These are phyloP conservation scores for Geotrichum europaeum DNA, from an alignment of 1,139 yeast genomes.

Conservation along the genomic window DNA sequence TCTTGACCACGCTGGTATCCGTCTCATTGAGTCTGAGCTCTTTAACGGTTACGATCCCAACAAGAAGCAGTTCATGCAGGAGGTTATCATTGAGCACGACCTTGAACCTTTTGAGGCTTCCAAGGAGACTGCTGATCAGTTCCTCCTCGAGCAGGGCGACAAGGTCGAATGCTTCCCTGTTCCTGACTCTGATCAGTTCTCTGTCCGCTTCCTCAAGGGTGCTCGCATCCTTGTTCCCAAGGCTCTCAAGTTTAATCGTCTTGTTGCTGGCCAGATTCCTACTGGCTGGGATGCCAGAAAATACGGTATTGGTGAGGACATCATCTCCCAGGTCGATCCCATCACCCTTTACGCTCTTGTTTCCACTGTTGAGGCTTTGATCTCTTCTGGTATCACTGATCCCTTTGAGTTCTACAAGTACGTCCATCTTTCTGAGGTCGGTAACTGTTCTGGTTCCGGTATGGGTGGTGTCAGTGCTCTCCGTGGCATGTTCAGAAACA, in stretches of 20 bases:
- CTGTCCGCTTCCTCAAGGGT: slow-evolving; percentile 86
- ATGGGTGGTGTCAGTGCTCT: slow-evolving; percentile 98
- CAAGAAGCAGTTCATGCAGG: slow-evolving; percentile 88
- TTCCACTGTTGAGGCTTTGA: slow-evolving; percentile 88
- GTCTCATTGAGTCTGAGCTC: slow-evolving; percentile 92
- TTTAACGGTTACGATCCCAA: slow-evolving; percentile 92
- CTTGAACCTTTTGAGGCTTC: slow-evolving; percentile 93
- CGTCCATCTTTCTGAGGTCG: slow-evolving; percentile 96
- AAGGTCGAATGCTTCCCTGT: slow-evolving; percentile 88
- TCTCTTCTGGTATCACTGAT: slow-evolving; percentile 91
- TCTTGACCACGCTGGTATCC: slow-evolving; percentile 90
- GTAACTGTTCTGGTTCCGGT: slow-evolving; percentile 99
- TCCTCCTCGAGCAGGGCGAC: slow-evolving; percentile 89
- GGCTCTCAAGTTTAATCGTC: slow-evolving; percentile 90
- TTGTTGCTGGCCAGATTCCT: slow-evolving; percentile 98
- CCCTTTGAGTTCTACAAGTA: slow-evolving; percentile 98
- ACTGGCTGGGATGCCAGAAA: slow-evolving; percentile 96
- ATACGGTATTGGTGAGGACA: slow-evolving; percentile 93
- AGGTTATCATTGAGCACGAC: slow-evolving; percentile 92
- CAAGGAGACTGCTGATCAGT: slow-evolving; percentile 91
- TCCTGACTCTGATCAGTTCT: slow-evolving; percentile 84
- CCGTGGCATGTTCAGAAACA: slow-evolving; percentile 95
- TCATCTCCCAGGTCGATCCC: slow-evolving; percentile 91
- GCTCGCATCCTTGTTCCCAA: slow-evolving; percentile 88
- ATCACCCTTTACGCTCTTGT: slow-evolving; percentile 89